phyloP scores from a whole-genome alignment of 352 stramenopile genomes.

The Phytopythium litorale region DNA sequence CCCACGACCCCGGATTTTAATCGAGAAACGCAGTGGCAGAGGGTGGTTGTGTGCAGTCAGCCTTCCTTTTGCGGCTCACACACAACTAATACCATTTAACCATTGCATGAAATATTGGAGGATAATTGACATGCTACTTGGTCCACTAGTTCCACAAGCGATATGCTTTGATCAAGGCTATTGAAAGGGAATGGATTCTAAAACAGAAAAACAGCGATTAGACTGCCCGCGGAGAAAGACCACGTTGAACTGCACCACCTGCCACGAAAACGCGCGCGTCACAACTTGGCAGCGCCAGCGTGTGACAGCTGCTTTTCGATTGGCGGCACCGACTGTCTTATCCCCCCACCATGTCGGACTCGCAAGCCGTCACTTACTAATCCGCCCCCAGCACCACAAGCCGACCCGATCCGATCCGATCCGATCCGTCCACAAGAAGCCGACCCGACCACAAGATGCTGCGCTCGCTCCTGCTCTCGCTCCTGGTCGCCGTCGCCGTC shows the following conservation, averaged over 20 bases:
- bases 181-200: no score
- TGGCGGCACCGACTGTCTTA: background rate
- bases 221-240: no score
- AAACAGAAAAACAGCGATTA: no score
- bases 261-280: background rate
- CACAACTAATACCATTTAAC: no score
- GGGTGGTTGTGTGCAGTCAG: background rate
- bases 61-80: no score
- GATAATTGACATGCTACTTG: no score
- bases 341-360: background rate
- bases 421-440: background rate
- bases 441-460: constrained; percentile 10
- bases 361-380: background rate
- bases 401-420: background rate
- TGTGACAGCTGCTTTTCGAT: background rate
- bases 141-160: no score
- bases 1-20: background rate
- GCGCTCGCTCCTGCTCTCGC: constrained; percentile 20
- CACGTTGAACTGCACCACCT: constrained; percentile 3
- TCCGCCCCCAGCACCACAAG: background rate
- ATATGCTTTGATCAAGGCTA: no score
- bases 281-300: background rate
- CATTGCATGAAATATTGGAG: no score
- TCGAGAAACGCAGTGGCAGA: constrained; percentile 1
- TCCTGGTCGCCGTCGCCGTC: constrained; percentile 19